Evolutionary conservation across 2,329 filamentous ascomycete species (phyloP), one percentile per base, ranked within the genome.

Genomic region (Botrytis galanthina): DNA sequence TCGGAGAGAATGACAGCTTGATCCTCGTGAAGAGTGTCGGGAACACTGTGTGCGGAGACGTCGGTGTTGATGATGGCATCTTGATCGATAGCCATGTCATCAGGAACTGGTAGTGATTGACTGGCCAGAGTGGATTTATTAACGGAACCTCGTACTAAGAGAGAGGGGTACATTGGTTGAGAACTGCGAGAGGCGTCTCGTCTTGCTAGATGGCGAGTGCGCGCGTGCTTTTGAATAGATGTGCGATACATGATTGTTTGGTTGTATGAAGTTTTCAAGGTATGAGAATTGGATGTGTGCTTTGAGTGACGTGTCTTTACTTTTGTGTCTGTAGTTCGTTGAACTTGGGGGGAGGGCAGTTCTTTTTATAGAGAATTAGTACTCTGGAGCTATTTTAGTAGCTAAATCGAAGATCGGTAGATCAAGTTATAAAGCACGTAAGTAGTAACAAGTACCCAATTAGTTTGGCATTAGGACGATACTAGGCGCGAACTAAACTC

Each of bases 391-490:
- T 54, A 54, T 16, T 16, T 3, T 54, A n/a, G 48, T 54, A n/a
- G n/a, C 1, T 2, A 8, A 9, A 3, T 57, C 8, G 14, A 29
- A 32, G 0, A 18, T 32, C 1, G 18, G 3, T 57, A 29, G 3
- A 32, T 9, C 2, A 9, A 57, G n/a, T 29, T 18, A 5, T 2
- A 29, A 9, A 8, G 4, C 1, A 29, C 14, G 14, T 6, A 0
- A 18, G 14, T 18, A 29, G 12, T 32, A 14, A 18, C 14, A 57
- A 32, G 14, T 57, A 16, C n/a, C 14, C 51, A 9, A 9, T 29
- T 18, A 29, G 14, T 57, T 57, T 18, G 51, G 7, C 14, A 6
- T 18, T 18, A 8, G 26, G 3, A n/a, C 6, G 51, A 57, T 32
- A 32, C 51, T 57, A 29, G 51, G 18, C 7, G 14, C n/a, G 14